These are phyloP conservation scores for Penstemon eatonii DNA, from an alignment of 257 asterid species.

Conservation along the genomic window DNA sequence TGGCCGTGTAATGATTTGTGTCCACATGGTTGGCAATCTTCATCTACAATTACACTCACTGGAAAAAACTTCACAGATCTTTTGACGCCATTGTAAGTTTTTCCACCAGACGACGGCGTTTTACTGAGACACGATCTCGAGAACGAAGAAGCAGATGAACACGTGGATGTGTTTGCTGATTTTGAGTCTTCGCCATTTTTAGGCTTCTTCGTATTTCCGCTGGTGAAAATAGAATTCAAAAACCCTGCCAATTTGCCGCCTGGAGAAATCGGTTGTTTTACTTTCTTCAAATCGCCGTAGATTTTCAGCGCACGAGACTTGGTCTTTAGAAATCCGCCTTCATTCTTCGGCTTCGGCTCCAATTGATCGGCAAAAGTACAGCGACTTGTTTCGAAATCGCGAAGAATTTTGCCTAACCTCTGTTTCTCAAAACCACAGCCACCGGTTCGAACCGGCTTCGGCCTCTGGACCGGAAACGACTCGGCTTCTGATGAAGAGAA, in stretches of 20 bases:
- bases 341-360: slow-evolving; percentile 46
- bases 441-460: slow-evolving; percentile 65
- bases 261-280: slow-evolving; percentile 78
- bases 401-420: slow-evolving; percentile 22
- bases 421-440: slow-evolving; percentile 29
- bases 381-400: slow-evolving; percentile 22
- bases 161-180: slow-evolving; percentile 56
- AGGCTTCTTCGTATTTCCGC: slow-evolving; percentile 52
- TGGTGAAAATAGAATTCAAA: slow-evolving; percentile 61
- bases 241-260: slow-evolving; percentile 67
- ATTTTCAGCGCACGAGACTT: slow-evolving; percentile 55
- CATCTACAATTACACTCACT: slow-evolving; percentile 70
- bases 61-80: slow-evolving; percentile 81
- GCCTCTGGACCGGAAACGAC: slow-evolving; percentile 45
- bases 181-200: slow-evolving; percentile 39
- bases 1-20: slow-evolving; percentile 43
- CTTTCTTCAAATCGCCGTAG: slow-evolving; percentile 72
- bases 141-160: slow-evolving; percentile 79
- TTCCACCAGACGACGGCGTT: slow-evolving; percentile 59
- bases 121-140: slow-evolving; percentile 75
- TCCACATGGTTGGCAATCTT: slow-evolving; percentile 64
- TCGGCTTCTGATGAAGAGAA: slow-evolving; percentile 68
- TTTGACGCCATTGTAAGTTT: slow-evolving; percentile 50
- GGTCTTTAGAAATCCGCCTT: slow-evolving; percentile 54
- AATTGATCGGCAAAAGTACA: slow-evolving; percentile 15